These are phyloP conservation scores for Quercus bicolor DNA, from an alignment of 306 rosid genomes.

Conservation along the genomic window DNA sequence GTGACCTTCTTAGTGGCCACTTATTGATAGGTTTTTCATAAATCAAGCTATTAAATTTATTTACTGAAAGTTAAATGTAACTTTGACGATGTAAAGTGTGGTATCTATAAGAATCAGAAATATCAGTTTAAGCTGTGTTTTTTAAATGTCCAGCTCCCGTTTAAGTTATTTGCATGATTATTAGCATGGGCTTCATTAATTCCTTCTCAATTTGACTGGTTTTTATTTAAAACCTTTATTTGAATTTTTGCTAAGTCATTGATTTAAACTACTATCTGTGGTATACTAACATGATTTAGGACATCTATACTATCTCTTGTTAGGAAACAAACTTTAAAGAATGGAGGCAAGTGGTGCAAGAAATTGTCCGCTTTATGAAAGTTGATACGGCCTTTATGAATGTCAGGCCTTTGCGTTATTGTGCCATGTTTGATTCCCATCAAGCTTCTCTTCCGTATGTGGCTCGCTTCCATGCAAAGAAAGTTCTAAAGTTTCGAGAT, in stretches of 20 bases:
- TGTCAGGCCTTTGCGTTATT: slow-evolving; percentile 81
- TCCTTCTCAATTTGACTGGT: not conserved
- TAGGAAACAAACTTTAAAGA: slow-evolving; percentile 90
- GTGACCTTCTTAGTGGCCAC: not conserved
- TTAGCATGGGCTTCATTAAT: not conserved
- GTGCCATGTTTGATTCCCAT: slow-evolving; percentile 61
- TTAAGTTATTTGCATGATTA: not conserved
- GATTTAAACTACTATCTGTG: not conserved
- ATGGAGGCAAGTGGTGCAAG: slow-evolving; percentile 96
- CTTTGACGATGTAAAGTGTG: not conserved
- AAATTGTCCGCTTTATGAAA: slow-evolving; percentile 78
- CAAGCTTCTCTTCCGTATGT: slow-evolving; percentile 73
- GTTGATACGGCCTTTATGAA: slow-evolving; percentile 61
- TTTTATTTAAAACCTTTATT: not conserved
- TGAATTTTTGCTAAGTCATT: not conserved
- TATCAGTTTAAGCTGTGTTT: not conserved
- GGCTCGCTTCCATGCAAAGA: slow-evolving; percentile 94
- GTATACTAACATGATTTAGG: slow-evolving; percentile 26
- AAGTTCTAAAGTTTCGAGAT: slow-evolving; percentile 79
- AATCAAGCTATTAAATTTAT: not conserved
- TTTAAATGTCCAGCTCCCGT: not conserved
- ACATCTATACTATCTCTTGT: slow-evolving; percentile 30
- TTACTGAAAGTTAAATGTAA: not conserved
- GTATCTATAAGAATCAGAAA: not conserved
- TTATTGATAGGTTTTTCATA: not conserved